Conservation (phyloP, 495 filamentous ascomycete species). For the Opeltia flavorubescens region DNA sequence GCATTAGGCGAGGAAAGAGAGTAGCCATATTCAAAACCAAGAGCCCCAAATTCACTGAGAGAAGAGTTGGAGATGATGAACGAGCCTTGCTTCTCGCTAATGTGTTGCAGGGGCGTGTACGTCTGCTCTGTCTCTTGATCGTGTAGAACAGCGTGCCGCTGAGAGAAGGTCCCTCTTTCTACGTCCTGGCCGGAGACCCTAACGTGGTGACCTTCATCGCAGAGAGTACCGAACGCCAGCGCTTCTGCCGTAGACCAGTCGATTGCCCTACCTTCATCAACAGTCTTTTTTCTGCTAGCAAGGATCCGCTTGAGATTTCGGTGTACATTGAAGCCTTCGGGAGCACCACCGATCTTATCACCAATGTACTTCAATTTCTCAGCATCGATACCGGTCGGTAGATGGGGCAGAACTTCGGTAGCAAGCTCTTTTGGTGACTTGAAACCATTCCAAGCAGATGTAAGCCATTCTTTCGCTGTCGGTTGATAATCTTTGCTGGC, state of each 20-base stretch:
- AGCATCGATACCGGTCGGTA: conserved; percentile 63
- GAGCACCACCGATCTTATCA: conserved; percentile 54
- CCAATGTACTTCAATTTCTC: conserved; percentile 66
- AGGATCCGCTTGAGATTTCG: conserved; percentile 96
- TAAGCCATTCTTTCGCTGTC: conserved; percentile 93
- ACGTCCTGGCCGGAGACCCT: conserved; percentile 97
- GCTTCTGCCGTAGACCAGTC: conserved; percentile 97
- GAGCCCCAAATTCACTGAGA: conserved; percentile 82
- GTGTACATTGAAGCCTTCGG: conserved; percentile 78
- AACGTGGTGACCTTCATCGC: conserved; percentile 87
- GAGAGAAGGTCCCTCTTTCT: conserved; percentile 98
- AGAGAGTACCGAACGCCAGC: conserved; percentile 83
- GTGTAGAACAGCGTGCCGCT: conserved; percentile 92
- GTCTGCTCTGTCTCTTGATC: conserved; percentile 89
- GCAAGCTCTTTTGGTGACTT: conserved; percentile 97
- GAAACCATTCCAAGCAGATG: conserved; percentile 97
- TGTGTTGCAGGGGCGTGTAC: conserved; percentile 81
- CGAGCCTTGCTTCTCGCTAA: conserved; percentile 76
- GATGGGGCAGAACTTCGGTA: conserved; percentile 85
- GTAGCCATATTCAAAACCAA: conserved; percentile 98
- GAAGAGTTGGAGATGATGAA: conserved; percentile 98
- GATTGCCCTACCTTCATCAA: conserved; percentile 83
- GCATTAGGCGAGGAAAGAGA: conserved; percentile 92
- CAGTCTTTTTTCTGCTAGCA: conserved; percentile 74
- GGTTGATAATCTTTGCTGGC: conserved; percentile 96